These are phyloP conservation scores for Psilocybe cyanescens DNA, from an alignment of 768 basidiomycete genomes.

Conservation along the genomic window DNA sequence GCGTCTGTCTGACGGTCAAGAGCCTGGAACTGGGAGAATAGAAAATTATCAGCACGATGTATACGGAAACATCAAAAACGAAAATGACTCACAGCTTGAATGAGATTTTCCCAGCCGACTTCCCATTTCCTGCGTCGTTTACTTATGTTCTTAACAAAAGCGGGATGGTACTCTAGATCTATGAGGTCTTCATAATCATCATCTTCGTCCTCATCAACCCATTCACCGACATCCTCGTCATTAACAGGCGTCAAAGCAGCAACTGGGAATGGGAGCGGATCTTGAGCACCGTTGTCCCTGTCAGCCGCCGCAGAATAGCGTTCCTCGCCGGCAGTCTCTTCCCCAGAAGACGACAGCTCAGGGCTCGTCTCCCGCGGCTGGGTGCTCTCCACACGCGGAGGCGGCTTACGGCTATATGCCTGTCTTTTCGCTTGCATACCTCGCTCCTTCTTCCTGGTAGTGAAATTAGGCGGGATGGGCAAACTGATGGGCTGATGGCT, in stretches of 20 bases:
- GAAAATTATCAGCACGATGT: neutral
- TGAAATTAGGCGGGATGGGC: conserved; percentile 49
- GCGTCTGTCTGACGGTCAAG: conserved; percentile 83
- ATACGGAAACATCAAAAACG: neutral
- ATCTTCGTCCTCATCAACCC: conserved; percentile 77
- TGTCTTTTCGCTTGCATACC: conserved; percentile 26
- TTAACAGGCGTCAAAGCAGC: conserved; percentile 11
- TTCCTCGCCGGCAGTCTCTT: conserved; percentile 79
- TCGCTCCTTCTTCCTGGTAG: conserved; percentile 46
- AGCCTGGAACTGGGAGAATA: conserved; percentile 62
- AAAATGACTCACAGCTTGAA: conserved; percentile 61
- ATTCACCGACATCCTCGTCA: conserved; percentile 53
- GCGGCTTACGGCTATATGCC: conserved; percentile 53
- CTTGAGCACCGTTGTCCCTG: conserved; percentile 9
- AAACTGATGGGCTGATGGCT: conserved; percentile 68
- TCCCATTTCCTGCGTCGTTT: conserved; percentile 77
- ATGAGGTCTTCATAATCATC: conserved; percentile 72
- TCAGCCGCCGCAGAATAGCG: conserved; percentile 14
- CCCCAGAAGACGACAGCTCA: conserved; percentile 74
- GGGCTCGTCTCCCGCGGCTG: conserved; percentile 84
- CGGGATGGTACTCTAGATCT: conserved; percentile 78
- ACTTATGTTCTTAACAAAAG: conserved; percentile 65
- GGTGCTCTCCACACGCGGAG: conserved; percentile 81
- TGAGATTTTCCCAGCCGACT: conserved; percentile 72
- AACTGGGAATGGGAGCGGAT: conserved; percentile 19